Percentiles rank a stretch among this genome's conserved stretches.
These are phyloP conservation scores for Hemerocallis citrina DNA, from an alignment of 106 monocot species.

Conservation along the genomic window DNA sequence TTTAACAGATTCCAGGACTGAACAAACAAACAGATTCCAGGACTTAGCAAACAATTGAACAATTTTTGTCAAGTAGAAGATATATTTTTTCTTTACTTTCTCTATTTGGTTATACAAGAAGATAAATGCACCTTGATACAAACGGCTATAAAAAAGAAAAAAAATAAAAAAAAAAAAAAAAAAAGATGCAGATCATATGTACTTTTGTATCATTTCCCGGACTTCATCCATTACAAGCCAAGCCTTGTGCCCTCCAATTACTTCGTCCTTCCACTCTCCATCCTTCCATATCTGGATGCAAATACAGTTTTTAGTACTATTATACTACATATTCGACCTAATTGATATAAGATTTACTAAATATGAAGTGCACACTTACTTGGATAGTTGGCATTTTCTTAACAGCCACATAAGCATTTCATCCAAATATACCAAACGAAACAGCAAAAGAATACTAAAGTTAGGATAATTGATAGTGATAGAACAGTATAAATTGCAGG, in stretches of 20 bases:
- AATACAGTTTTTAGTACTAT: too few relatives aligned
- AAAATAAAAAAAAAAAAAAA: not conserved
- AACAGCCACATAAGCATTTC: slow-evolving; percentile 8
- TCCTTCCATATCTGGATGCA: slow-evolving; percentile 88
- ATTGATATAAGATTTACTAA: not conserved
- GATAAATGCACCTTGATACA: too few relatives aligned
- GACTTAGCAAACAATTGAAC: too few relatives aligned
- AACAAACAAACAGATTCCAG: too few relatives aligned
- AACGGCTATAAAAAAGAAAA: too few relatives aligned
- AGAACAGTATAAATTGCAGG: too few relatives aligned
- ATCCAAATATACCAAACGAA: not conserved
- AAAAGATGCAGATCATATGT: slow-evolving; percentile 29
- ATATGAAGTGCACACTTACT: slow-evolving; percentile 16
- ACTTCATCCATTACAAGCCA: slow-evolving; percentile 94
- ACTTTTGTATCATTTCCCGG: slow-evolving; percentile 80
- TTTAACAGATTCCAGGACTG: too few relatives aligned
- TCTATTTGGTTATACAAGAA: too few relatives aligned
- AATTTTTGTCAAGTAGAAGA: too few relatives aligned
- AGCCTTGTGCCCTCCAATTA: slow-evolving; percentile 93
- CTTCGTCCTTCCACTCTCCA: slow-evolving; percentile 78
- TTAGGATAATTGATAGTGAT: not conserved
- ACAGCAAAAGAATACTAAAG: not conserved
- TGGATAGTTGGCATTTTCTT: slow-evolving; percentile 99
- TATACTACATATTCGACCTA: too few relatives aligned
- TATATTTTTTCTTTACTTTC: too few relatives aligned